A percentile compares a stretch with the other conserved stretches of the same genome.
These are phyloP conservation scores for Cicer yamashitae DNA, from an alignment of 306 rosid genomes.

Conservation along the genomic window DNA sequence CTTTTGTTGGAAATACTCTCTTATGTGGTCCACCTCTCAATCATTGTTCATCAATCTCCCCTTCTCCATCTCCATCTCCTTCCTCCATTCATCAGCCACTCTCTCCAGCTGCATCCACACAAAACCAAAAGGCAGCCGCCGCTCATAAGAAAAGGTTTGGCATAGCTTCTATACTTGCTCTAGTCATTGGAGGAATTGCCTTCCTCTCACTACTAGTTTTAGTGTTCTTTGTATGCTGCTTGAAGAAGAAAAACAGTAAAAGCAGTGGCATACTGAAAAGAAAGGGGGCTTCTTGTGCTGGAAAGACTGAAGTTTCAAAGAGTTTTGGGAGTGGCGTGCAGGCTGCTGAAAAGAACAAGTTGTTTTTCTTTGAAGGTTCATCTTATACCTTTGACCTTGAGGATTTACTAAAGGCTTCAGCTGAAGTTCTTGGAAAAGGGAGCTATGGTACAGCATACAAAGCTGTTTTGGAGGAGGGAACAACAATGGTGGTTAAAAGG, in stretches of 20 bases:
- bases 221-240: conserved; percentile 50
- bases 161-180: conserved; percentile 55
- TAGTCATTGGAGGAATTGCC: conserved; percentile 61
- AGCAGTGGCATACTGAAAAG: conserved; percentile 58
- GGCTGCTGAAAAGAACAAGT: conserved; percentile 79
- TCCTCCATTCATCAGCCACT: conserved; percentile 37
- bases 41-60: conserved; percentile 53
- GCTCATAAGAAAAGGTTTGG: conserved; percentile 53
- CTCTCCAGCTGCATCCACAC: conserved; percentile 46
- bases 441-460: conserved; percentile 83
- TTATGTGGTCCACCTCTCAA: conserved; percentile 75
- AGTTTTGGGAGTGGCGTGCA: conserved; percentile 89
- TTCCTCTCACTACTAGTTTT: conserved; percentile 53
- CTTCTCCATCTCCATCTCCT: conserved; percentile 63
- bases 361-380: conserved; percentile 78
- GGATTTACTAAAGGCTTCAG: conserved; percentile 83
- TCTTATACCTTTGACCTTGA: conserved; percentile 72
- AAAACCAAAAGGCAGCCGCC: conserved; percentile 41
- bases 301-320: conserved; percentile 66
- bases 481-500: conserved; percentile 79
- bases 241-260: conserved; percentile 49
- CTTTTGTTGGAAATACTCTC: conserved; percentile 71
- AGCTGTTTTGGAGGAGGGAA: conserved; percentile 88
- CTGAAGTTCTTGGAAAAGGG: conserved; percentile 92
- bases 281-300: conserved; percentile 61